Percentiles rank a stretch among this genome's conserved stretches.
Evolutionary conservation across 2,329 filamentous ascomycete species (phyloP).

Genomic region (Xylaria sp.): DNA sequence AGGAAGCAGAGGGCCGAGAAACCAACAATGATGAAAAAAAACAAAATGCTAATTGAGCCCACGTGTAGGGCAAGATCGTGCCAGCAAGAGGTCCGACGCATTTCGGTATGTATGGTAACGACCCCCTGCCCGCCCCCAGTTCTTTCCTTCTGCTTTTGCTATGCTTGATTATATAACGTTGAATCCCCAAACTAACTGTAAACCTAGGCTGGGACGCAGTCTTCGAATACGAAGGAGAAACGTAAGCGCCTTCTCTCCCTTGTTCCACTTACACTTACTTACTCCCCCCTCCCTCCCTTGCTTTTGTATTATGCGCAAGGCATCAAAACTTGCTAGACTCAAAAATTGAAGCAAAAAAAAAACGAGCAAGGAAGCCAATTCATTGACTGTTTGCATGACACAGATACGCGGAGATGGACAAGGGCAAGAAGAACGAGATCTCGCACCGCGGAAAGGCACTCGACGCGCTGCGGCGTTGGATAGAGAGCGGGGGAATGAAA

Average conservation of each 20-base stretch:
- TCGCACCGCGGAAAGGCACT: constrained; percentile 92
- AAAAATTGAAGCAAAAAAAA: not conserved
- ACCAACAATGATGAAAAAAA: not conserved
- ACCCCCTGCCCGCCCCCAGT: not conserved
- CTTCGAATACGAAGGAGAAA: constrained; percentile 93
- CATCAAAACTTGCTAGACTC: not conserved
- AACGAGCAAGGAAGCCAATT: not conserved
- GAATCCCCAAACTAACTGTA: not conserved
- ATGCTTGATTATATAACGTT: not conserved
- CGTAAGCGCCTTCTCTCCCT: constrained; percentile 58
- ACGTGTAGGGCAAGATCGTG: constrained; percentile 77
- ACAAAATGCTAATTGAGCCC: not conserved
- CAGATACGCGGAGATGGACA: constrained; percentile 94
- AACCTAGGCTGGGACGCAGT: constrained; percentile 89
- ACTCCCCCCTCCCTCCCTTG: no score
- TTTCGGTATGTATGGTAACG: constrained; percentile 74
- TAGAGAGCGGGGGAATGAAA: constrained; percentile 59
- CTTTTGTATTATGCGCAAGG: not conserved
- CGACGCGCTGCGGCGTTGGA: constrained; percentile 85
- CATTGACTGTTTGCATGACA: not conserved
- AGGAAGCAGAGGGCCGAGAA: not conserved
- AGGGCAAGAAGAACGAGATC: constrained; percentile 86
- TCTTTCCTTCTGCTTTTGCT: not conserved
- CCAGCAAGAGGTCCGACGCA: constrained; percentile 79
- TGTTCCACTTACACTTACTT: not conserved